Evolutionary conservation across 352 stramenopile genomes (phyloP), one percentile per base, ranked within the genome.

Genomic region (Phytophthora tubulina): DNA sequence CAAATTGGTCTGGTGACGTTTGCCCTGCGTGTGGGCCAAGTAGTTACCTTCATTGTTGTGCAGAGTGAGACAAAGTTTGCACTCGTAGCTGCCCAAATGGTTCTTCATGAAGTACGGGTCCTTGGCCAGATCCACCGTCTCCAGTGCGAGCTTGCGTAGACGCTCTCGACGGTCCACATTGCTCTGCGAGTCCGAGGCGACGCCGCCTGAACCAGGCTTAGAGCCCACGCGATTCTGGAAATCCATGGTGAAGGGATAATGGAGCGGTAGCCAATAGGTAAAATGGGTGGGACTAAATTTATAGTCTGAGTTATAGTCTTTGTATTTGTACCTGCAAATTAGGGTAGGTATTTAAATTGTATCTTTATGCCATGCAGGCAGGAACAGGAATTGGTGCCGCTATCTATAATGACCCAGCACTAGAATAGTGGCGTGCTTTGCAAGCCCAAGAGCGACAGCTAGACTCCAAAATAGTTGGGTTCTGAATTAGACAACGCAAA

Each of bases 21-120:
- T 99, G 50, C 97, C 98, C 82, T 99, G 98, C 41, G 98, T 99
- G 78, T 99, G 98, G 30, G 98, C 97, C 60, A 99, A 84, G 81
- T 99, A 99, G 78, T 99, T 99, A 32, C 96, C 97, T 82, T 99
- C 97, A 73, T 99, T 99, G 67, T 98, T 99, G 87, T 99, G 98
- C 54, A 99, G 78, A 31, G 98, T 99, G 41, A 99, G 88, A 81
- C 98, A 99, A 6, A 99, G 80, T 80, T 99, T 99, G 72, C 98
- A 99, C 86, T 99, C 98, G 78, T 99, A 99, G 8, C 93, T 98
- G 62, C 98, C 98, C 45, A 99, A 79, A 81, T 99, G 97, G 82
- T 99, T 99, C 66, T 98, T 94, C 91, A 99, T 98, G 50, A 99
- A 98, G 82, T 99, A 99, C 46, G 98, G 98, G 75, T 99, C 97